Evolutionary conservation across 129 eudicot species (phyloP), one percentile per base, ranked within the genome.

Genomic region (Pittosporum tobira): DNA sequence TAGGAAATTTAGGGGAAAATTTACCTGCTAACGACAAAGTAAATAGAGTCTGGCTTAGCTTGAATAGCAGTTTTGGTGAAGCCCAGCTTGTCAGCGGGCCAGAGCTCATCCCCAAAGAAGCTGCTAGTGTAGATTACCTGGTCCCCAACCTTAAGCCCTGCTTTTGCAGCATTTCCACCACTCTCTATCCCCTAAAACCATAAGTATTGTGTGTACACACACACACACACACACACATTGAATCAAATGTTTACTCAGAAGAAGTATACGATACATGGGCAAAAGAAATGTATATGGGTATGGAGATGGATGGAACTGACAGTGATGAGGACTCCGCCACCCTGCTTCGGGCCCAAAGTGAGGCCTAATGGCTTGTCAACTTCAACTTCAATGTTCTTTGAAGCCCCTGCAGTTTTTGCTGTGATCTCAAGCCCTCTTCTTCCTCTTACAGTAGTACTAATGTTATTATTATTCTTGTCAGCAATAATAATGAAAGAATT

Each of bases 11-110:
- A 49, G 24, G 19, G 3, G 48, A 64, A 27, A 19, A 10, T 9
- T 42, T 46, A 83, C 99, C 99, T 87, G 94, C 87, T 91, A 50
- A 91, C 81, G 4, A 91, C 99, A 49, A 91, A 91, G 85, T 91
- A 91, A 9, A 91, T 94, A 16, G 96, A 79, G 58, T 91, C 99
- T 0, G 99, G 96, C 74, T 75, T 82, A 23, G 96, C 99, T 70
- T 91, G 96, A 57, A 91, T 87, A 55, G 99, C 96, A 3, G 99
- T 91, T 79, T 91, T 91, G 2, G 99, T 83, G 49, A 91, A 91
- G 14, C 99, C 99, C 29, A 91, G 83, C 79, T 61, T 91, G 44
- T 91, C 99, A 24, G 99, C 99, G 27, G 99, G 96, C 96, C 99
- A 91, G 51, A 91, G 94, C 60, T 87, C 96, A 72, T 91, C 99